phyloP scores from a whole-genome alignment of 805 yeast genomes.

The Yarrowia sp. region DNA sequence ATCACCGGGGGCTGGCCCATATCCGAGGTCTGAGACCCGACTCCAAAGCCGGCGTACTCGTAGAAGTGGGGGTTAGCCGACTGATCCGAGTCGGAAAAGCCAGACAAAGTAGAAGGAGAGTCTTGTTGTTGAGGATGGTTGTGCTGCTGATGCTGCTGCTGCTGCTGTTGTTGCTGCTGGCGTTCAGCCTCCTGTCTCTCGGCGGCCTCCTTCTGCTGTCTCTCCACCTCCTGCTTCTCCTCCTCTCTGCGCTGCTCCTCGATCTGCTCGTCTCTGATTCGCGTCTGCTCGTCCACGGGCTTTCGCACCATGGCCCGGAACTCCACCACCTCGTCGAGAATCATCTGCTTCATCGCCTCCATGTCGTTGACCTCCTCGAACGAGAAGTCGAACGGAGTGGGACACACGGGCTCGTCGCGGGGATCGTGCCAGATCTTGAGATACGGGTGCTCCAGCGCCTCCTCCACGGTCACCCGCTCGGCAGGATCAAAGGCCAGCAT shows the following conservation, averaged over 20 bases:
- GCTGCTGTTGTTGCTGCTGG: slow-evolving; percentile 45
- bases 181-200: slow-evolving; percentile 48
- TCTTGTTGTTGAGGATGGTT: slow-evolving; percentile 41
- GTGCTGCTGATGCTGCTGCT: slow-evolving; percentile 39
- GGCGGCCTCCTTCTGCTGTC: slow-evolving; percentile 45
- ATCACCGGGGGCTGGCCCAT: slow-evolving; percentile 45
- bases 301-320: slow-evolving; percentile 83
- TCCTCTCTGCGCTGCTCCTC: slow-evolving; percentile 48
- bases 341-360: slow-evolving; percentile 74
- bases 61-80: slow-evolving; percentile 33
- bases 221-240: slow-evolving; percentile 45
- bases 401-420: slow-evolving; percentile 80
- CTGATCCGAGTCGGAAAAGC: slow-evolving; percentile 38
- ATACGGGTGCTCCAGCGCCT: slow-evolving; percentile 90
- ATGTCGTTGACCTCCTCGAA: slow-evolving; percentile 87
- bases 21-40: slow-evolving; percentile 28
- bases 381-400: slow-evolving; percentile 80
- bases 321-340: slow-evolving; percentile 76
- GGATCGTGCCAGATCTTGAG: slow-evolving; percentile 92
- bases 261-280: slow-evolving; percentile 45
- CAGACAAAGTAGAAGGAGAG: slow-evolving; percentile 18
- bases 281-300: slow-evolving; percentile 57
- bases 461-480: slow-evolving; percentile 82
- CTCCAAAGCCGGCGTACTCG: slow-evolving; percentile 36
- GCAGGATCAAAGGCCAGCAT: slow-evolving; percentile 89